Base-by-base conservation (phyloP, 345 rosid species). In the Cardiospermum halicacabum region DNA sequence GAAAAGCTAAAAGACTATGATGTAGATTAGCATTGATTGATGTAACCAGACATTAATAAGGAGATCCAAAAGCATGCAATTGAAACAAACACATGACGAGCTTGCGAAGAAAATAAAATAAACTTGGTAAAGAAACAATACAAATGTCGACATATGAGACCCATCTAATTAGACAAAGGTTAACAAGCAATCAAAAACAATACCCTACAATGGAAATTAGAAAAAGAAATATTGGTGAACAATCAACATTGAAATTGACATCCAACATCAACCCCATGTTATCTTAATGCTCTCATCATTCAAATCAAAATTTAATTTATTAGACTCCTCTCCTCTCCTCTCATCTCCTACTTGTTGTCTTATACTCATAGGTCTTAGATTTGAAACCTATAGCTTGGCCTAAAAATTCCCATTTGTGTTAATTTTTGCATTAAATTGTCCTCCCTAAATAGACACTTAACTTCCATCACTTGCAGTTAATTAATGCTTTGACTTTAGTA, bases 61-160 rank as follows among this genome's bases (percentile, higher is more conserved):
- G 39, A 34, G 39, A 34, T 11, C 37, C 39, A 34, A 34, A 34
- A 34, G 10, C 39, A 34, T 34, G 39, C 39, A 34, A 5, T 34
- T 34, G 39, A 21, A 19, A 18, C 48, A 11, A n/a, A 25, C 43
- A 39, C 43, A 43, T 5, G 49, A 7, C 19, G 49, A 43, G 49
- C 19, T 43, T 16, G 36, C 2, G 63, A 58, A 62, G 11, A 56
- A 40, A 18, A 62, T 49, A 42, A 67, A 69, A 45, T 62, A 53
- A 3, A 26, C 50, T 56, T 57, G 76, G 64, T 62, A 55, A 68
- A 53, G 64, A 60, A 65, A 65, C 39, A 71, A 68, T 74, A 74
- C 71, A 66, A 65, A 16, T 53, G 63, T 56, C 50, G 60, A 68
- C 78, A 71, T 13, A 30, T 12, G 63, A 34, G 69, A 60, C 21